phyloP scores from a whole-genome alignment of 192 early-diverging fungal species.

The Diversispora epigaea region DNA sequence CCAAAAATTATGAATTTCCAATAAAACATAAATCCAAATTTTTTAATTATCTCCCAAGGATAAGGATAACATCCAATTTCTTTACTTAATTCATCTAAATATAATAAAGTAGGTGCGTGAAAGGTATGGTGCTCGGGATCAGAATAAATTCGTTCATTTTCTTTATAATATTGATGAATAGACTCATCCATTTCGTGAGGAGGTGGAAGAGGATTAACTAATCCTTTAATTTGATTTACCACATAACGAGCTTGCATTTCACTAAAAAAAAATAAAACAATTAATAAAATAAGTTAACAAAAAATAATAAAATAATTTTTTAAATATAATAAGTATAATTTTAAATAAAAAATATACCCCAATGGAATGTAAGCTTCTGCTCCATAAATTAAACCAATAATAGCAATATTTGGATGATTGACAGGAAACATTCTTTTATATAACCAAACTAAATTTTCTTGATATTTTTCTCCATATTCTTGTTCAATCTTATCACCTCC shows the following conservation, averaged over 20 bases:
- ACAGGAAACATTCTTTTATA: slow-evolving; percentile 60
- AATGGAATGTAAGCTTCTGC: slow-evolving; percentile 56
- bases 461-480: slow-evolving; percentile 34
- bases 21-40: no score
- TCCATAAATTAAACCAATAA: slow-evolving; percentile 56
- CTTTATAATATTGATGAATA: no score
- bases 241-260: slow-evolving; percentile 59
- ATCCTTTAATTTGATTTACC: slow-evolving; percentile 26
- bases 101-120: no score
- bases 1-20: no score
- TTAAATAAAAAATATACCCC: neutral
- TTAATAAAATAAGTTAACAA: neutral
- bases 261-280: neutral
- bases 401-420: slow-evolving; percentile 54
- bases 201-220: no score
- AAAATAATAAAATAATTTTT: neutral
- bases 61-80: no score
- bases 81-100: no score
- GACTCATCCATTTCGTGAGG: no score
- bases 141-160: no score
- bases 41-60: no score
- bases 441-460: slow-evolving; percentile 49
- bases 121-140: no score
- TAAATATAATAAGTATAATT: no score
- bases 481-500: slow-evolving; percentile 41